These are phyloP conservation scores for Phellinidium pouzarii DNA, from an alignment of 1,284 basidiomycete species.

Conservation along the genomic window DNA sequence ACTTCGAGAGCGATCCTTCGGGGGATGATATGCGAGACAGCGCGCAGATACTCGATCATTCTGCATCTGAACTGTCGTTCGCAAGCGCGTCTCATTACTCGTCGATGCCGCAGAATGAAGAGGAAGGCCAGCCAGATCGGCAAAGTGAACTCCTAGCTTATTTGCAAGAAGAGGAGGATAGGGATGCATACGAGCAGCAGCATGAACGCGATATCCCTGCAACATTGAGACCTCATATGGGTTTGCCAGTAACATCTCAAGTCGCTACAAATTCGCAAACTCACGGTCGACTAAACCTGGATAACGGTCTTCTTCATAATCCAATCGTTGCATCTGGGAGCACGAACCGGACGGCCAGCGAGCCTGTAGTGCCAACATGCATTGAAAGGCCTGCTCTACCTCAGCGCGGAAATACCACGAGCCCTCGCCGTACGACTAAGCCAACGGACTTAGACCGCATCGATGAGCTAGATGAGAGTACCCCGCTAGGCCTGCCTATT, in stretches of 20 bases:
- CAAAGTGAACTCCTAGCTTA: constrained; percentile 12
- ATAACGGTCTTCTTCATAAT: not conserved
- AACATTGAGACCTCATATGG: constrained; percentile 10
- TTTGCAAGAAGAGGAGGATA: constrained; percentile 7
- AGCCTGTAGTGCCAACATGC: not conserved
- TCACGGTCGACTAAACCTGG: not conserved
- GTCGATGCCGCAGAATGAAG: too few species aligned
- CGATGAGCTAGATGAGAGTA: constrained; percentile 68
- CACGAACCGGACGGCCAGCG: constrained; percentile 5
- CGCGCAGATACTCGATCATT: not conserved
- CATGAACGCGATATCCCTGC: constrained; percentile 5
- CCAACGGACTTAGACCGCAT: constrained; percentile 51
- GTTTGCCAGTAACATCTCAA: constrained; percentile 3
- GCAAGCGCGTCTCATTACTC: not conserved
- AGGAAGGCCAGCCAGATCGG: not conserved
- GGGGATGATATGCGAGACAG: constrained; percentile 1
- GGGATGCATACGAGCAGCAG: not conserved
- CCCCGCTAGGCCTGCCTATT: constrained; percentile 50
- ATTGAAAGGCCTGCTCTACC: constrained; percentile 11
- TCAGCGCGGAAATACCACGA: constrained; percentile 11
- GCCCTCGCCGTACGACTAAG: constrained; percentile 5
- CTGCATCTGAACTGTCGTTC: not conserved
- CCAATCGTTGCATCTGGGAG: constrained; percentile 2
- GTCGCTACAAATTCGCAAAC: not conserved
- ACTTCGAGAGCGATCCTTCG: not conserved